Evolutionary conservation across 2,329 filamentous ascomycete genomes (phyloP).

Genomic region (Alternaria rosae): DNA sequence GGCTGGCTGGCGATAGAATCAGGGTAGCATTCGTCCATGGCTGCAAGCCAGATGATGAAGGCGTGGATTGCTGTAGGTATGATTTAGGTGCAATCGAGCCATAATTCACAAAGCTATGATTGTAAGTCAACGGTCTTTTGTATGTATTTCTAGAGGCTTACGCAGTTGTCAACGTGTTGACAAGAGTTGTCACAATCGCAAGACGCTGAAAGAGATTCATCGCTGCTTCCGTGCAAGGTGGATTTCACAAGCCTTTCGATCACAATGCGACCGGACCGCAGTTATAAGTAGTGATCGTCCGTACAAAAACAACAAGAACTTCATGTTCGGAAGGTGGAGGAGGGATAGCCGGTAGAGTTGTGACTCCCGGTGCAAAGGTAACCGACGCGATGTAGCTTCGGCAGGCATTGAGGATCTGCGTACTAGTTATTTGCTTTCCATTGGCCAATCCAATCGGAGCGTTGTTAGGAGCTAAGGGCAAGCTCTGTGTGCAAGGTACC

Average conservation of each 20-base stretch:
- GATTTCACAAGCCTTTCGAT: neutral
- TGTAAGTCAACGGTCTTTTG: neutral
- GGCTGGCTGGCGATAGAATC: constrained; percentile 10
- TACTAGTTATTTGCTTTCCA: neutral
- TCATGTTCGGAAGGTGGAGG: neutral
- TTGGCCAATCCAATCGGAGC: neutral
- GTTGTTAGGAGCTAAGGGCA: neutral
- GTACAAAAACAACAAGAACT: neutral
- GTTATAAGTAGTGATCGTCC: neutral
- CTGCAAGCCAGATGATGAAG: neutral
- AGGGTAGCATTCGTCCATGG: neutral
- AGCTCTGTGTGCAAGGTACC: neutral
- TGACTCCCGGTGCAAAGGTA: neutral
- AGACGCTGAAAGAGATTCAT: neutral
- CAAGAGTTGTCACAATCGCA: neutral
- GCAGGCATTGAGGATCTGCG: no score
- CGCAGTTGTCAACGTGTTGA: neutral
- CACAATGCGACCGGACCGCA: neutral
- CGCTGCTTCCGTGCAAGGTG: neutral
- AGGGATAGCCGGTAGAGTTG: neutral
- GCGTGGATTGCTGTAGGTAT: neutral
- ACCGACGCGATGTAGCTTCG: neutral
- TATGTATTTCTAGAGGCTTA: neutral
- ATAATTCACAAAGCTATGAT: neutral
- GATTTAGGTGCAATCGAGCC: neutral